Conservation (phyloP, 1,284 basidiomycete species). For the Mycena citricolor region DNA sequence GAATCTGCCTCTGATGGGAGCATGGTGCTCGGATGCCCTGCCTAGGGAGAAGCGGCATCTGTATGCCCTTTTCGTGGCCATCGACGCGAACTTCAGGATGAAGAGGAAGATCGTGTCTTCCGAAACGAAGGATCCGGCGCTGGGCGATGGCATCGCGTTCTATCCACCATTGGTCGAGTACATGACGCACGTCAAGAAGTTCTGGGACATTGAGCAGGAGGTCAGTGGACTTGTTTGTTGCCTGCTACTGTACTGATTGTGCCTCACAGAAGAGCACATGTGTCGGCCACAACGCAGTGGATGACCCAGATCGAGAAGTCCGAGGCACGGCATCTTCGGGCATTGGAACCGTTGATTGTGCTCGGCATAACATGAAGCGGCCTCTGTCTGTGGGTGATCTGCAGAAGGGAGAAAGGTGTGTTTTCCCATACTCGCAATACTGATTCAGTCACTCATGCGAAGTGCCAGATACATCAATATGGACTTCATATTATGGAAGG, state of each 20-base stretch:
- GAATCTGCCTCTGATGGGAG: conserved; percentile 5
- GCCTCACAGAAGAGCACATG: conserved; percentile 6
- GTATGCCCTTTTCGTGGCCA: conserved; percentile 27
- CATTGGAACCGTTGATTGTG: conserved; percentile 10
- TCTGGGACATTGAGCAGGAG: conserved; percentile 10
- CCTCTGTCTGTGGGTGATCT: conserved; percentile 9
- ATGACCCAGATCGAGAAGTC: conserved; percentile 8
- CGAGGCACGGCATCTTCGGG: conserved; percentile 3
- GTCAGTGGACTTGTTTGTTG: no score
- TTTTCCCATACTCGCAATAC: neutral
- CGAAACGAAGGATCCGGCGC: conserved; percentile 23
- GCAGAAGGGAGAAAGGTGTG: conserved; percentile 17
- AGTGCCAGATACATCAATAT: conserved; percentile 11
- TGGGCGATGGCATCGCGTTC: conserved; percentile 25
- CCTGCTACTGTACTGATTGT: no score
- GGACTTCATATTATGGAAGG: conserved; percentile 10
- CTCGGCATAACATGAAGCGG: conserved; percentile 11
- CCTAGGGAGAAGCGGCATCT: conserved; percentile 23
- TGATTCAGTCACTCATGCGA: no score
- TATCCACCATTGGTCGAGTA: conserved; percentile 27
- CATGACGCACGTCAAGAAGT: conserved; percentile 24
- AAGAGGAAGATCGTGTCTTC: conserved; percentile 24
- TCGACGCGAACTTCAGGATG: conserved; percentile 31
- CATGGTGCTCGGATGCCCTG: no score
- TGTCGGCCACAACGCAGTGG: conserved; percentile 2